Evolutionary conservation across 192 early-diverging fungal species (phyloP), one percentile per base, ranked within the genome.

Genomic region (Radiomyces spectabilis): DNA sequence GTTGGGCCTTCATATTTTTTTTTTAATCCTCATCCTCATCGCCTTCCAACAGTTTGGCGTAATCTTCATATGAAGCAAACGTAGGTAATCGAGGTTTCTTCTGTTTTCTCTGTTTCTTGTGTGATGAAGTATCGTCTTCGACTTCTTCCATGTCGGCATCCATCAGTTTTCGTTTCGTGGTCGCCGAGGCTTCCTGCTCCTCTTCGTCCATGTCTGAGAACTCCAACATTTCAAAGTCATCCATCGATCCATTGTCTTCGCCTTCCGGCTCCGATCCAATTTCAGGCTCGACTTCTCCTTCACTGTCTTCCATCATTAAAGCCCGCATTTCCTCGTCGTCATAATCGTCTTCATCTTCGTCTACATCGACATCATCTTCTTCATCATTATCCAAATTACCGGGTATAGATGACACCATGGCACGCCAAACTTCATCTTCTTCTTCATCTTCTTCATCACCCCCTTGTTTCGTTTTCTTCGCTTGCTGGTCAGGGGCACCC

Each of bases 401-500:
- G 26, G 85, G 83, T 68, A 85, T 78, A 44, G 76, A 80, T 26
- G 67, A 59, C 33, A 79, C 77, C 88, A 97, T 97, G 6, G 92
- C 94, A 24, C 79, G 60, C 91, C 91, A 93, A 24, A 93, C 76
- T 69, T 93, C 88, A 21, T 93, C 94, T 47, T 96, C 94, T 4
- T 80, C 83, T 24, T 68, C 78, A 19, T 74, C 79, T 29, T 70
- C 74, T 10, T 74, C 41, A 16, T 63, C 51, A 24, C n/a, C n/a
- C n/a, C n/a, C n/a, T n/a, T n/a, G n/a, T n/a, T n/a, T n/a, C n/a
- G n/a, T n/a, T n/a, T 66, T 65, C 26, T 62, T 55, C 29, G 34
- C 39, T 35, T 55, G 54, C n/a, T 54, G 51, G 18, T 44, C 45
- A 34, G 44, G 38, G 21, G 57, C 57, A 15, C 44, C 63, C 26